Percentiles rank a stretch among this genome's conserved stretches.
Evolutionary conservation across 192 early-diverging fungal genomes (phyloP).

Genomic region (Backusella sp.): DNA sequence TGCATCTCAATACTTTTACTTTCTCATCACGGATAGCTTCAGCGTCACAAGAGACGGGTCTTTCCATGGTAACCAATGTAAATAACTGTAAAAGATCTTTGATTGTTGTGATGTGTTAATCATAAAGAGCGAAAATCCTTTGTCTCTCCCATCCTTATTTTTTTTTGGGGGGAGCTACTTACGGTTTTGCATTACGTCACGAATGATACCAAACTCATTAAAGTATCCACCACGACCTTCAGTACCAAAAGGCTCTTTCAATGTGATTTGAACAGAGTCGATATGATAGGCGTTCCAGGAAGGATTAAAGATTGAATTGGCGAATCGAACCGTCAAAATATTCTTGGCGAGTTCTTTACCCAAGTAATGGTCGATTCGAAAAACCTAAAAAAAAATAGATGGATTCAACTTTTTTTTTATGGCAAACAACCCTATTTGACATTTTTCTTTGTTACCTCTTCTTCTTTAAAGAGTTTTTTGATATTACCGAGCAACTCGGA

Average conservation of each 20-base stretch:
- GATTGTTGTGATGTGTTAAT: neutral
- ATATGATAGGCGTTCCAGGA: slow-evolving; percentile 87
- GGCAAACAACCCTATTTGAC: too few species aligned
- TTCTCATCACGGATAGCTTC: slow-evolving; percentile 94
- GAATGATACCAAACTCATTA: slow-evolving; percentile 97
- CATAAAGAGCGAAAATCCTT: neutral
- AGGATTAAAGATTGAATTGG: slow-evolving; percentile 84
- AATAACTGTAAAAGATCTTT: slow-evolving; percentile 86
- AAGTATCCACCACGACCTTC: slow-evolving; percentile 98
- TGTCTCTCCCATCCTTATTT: neutral
- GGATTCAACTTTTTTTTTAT: too few species aligned
- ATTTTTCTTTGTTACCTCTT: slow-evolving; percentile 56
- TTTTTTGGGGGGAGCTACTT: slow-evolving; percentile 14
- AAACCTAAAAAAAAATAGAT: slow-evolving; percentile 51
- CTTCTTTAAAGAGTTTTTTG: slow-evolving; percentile 75
- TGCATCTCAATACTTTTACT: slow-evolving; percentile 83
- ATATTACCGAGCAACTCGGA: slow-evolving; percentile 63
- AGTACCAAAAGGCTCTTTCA: slow-evolving; percentile 96
- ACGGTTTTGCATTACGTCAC: slow-evolving; percentile 94
- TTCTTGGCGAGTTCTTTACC: slow-evolving; percentile 99
- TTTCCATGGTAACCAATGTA: slow-evolving; percentile 91
- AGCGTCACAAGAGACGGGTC: slow-evolving; percentile 76
- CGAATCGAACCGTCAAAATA: slow-evolving; percentile 84
- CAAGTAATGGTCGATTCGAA: slow-evolving; percentile 95
- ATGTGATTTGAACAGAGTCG: slow-evolving; percentile 90